These are phyloP conservation scores for Coniosporium apollinis DNA, from an alignment of 495 filamentous ascomycete genomes.

Conservation along the genomic window DNA sequence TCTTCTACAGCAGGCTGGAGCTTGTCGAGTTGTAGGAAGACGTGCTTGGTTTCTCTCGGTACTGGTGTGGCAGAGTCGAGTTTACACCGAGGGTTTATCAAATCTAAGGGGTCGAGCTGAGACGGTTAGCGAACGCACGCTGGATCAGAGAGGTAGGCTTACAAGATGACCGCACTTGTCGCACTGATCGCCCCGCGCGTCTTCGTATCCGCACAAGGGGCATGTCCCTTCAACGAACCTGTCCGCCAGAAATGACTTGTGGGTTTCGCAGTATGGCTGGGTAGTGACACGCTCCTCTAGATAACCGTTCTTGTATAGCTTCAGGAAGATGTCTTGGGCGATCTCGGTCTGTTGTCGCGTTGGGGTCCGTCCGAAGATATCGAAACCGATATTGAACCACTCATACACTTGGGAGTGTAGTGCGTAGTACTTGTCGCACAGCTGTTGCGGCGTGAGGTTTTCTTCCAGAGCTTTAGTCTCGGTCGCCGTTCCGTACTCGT, in stretches of 20 bases:
- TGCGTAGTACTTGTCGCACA: constrained; percentile 72
- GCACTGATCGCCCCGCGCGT: constrained; percentile 70
- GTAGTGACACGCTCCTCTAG: constrained; percentile 55
- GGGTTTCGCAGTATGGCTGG: constrained; percentile 72
- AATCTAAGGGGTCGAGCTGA: constrained; percentile 56
- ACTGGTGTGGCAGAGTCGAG: constrained; percentile 64
- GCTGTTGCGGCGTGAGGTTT: constrained; percentile 45
- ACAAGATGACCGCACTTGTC: constrained; percentile 69
- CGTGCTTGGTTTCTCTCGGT: constrained; percentile 47
- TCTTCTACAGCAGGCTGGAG: constrained; percentile 52
- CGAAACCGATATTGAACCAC: constrained; percentile 72
- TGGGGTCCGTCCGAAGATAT: constrained; percentile 67
- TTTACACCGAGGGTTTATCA: constrained; percentile 47
- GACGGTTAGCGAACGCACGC: no score
- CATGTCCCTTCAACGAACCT: constrained; percentile 84
- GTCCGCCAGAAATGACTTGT: constrained; percentile 73
- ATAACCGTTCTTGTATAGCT: constrained; percentile 60
- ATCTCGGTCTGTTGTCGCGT: constrained; percentile 68
- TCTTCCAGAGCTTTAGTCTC: constrained; percentile 58
- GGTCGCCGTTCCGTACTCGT: constrained; percentile 48
- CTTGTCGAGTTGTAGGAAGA: constrained; percentile 62
- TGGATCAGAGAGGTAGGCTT: no score
- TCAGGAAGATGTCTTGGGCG: constrained; percentile 63
- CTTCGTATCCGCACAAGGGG: constrained; percentile 57
- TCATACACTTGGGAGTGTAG: constrained; percentile 70